Evolutionary conservation across 2,329 filamentous ascomycete genomes (phyloP), one percentile per base, ranked within the genome.

Genomic region (Juglanconis juglandina): DNA sequence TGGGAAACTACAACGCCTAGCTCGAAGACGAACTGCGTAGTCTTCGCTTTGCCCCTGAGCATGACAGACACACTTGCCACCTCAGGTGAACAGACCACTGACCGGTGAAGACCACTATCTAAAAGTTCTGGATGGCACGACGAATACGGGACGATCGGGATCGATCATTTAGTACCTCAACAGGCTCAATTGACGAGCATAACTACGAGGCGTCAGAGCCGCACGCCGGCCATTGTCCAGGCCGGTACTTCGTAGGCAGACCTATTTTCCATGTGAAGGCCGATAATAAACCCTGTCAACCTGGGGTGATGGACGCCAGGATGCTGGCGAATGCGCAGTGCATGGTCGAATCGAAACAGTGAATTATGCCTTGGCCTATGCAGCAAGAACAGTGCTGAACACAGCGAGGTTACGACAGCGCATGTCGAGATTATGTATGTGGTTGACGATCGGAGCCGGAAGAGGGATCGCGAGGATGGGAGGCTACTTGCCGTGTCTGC

Each of bases 321-420:
- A 50, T 50, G 32, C n/a, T 41, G 37, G 37, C 37, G 13, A 41
- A 13, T 33, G 17, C 11, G 14, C 14, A 24, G 9, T 42, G 51
- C 33, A 35, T 13, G 3, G 11, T n/a, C 14, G n/a, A 32, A 51
- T 24, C 17, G 17, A 34, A 37, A 55, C 42, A 33, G 46, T 33
- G 42, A 48, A 10, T 8, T 17, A 17, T 13, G 13, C 13, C 24
- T 34, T 37, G 39, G 10, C 51, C 37, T 44, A 11, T 37, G 30
- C 11, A 10, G 35, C n/a, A 37, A 42, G 11, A 14, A 34, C 14
- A 50, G 42, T 50, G 48, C 32, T 42, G 55, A 37, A 39, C 48
- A 33, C 33, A n/a, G 32, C 37, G 41, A 57, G 11, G 47, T 57
- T 51, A 55, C 59, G 39, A 35, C 59, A 59, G 56, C 59, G 39